Evolutionary conservation across 129 eudicot species (phyloP), one percentile per base, ranked within the genome.

Genomic region (Chrysanthemum makinoi): DNA sequence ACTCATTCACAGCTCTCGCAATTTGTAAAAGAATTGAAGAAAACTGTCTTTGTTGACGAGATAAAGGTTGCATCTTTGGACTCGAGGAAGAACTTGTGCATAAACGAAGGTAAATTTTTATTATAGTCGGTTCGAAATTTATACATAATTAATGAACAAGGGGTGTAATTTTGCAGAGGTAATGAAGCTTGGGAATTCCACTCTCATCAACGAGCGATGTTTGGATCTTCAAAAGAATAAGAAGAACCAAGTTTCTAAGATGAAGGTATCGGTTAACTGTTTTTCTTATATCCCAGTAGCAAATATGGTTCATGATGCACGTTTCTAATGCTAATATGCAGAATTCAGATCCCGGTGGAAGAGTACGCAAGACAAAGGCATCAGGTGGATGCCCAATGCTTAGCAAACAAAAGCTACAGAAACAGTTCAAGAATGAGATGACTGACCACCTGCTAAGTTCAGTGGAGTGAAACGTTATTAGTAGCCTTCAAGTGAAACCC

Each of bases 1-100:
- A 93, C 98, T 18, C 98, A 93, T 83, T 93, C 98, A 19, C 98
- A 93, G 83, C 86, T 93, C 55, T 85, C 95, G 0, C 98, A 93
- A 85, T 93, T 93, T 72, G 82, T 93, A 48, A 89, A 85, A 71
- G 98, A 93, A 72, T 78, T 93, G 82, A 82, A 82, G 84, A 93
- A 93, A 74, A 93, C 98, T 46, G 76, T 62, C 55, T 89, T 93
- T 73, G 86, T 80, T 70, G 74, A 63, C 66, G 82, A 86, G 68
- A 33, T 93, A 68, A 89, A 79, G 83, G 92, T 93, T 82, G 90
- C 86, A 28, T 75, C 80, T 69, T 85, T 93, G 89, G 98, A 92
- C 16, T 93, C 98, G 49, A 82, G 98, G 86, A 93, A 89, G 82
- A 93, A 83, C 80, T 80, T 89, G 30, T 93, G 98, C 82, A 93